Base-by-base conservation (phyloP, 1,284 basidiomycete species). In the Takashimella tepidaria region DNA sequence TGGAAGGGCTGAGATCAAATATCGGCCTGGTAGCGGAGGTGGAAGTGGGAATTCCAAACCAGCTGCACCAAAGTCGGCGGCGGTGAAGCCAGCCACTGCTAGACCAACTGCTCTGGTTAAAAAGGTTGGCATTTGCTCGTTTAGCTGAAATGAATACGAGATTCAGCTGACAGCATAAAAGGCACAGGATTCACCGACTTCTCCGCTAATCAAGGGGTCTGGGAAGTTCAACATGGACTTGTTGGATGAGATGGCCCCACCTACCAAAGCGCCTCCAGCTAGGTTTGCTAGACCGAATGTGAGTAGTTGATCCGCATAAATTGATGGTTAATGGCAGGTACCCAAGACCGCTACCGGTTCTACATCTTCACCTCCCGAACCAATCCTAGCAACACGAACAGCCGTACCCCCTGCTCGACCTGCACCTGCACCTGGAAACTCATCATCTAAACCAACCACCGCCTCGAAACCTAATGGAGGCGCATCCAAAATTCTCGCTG, bases 1-100 rank as follows among this genome's bases (percentile, higher is more conserved):
- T 63, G 91, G 88, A 60, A 89, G 87, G 62, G 91, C 90, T 2
- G 84, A 84, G 26, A 88, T 95, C 43, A 92, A 88, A 73, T 88
- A 85, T 64, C 92, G 88, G 73, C 79, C 80, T 21, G n/a, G n/a
- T n/a, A n/a, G n/a, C n/a, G n/a, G n/a, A n/a, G 86, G 86, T 8
- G 79, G 78, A 23, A 78, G 78, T 46, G 79, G 76, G 16, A 41
- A 60, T 27, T 50, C 58, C 1, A 85, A 62, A 82, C 31, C 31
- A 8, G n/a, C n/a, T n/a, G 63, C 76, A 81, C 37, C 87, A 85
- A 37, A 37, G 16, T 72, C 75, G 85, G 45, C 74, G 82, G 63
- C 71, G 0, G 48, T 55, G 2, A 61, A 57, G 45, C 57, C 61
- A 82, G 49, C 73, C 82, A n/a, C n/a, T n/a, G 31, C 53, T 12